Evolutionary conservation across 2,329 filamentous ascomycete species (phyloP).

Genomic region (Sporothrix luriei): DNA sequence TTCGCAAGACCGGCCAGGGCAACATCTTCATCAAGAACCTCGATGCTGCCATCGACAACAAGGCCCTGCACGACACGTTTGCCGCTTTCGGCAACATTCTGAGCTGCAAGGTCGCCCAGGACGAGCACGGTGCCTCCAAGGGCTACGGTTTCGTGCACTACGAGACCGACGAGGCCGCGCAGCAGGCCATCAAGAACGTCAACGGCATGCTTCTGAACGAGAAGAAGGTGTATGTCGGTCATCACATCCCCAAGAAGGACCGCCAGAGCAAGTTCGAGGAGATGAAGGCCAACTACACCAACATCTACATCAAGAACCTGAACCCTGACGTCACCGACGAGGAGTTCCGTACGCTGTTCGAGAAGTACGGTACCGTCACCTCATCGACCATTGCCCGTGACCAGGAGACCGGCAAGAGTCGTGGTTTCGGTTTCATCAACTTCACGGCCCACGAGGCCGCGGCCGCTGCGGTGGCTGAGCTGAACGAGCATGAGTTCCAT

Average conservation of each 20-base stretch:
- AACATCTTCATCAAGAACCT: conserved; percentile 99
- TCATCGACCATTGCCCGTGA: conserved; percentile 93
- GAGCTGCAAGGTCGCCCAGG: conserved; percentile 98
- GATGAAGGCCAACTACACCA: conserved; percentile 99
- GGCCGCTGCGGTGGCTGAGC: conserved; percentile 80
- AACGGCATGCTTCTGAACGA: conserved; percentile 99
- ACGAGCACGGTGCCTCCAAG: conserved; percentile 95
- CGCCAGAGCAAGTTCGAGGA: conserved; percentile 99
- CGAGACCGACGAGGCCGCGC: conserved; percentile 96
- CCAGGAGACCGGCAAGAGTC: conserved; percentile 80
- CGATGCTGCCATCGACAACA: conserved; percentile 98
- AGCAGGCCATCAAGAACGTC: conserved; percentile 97
- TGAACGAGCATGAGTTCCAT: conserved; percentile 90
- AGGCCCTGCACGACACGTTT: conserved; percentile 99
- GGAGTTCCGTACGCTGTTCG: conserved; percentile 90
- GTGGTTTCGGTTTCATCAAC: conserved; percentile 95
- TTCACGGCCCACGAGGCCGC: conserved; percentile 90
- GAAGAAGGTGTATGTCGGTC: conserved; percentile 99
- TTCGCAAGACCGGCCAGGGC: conserved; percentile 98
- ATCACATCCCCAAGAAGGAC: conserved; percentile 99
- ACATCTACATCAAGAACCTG: conserved; percentile 99
- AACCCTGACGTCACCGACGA: conserved; percentile 82
- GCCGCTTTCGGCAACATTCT: conserved; percentile 98
- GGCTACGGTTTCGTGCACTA: conserved; percentile 99
- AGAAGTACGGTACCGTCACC: conserved; percentile 90